Evolutionary conservation across 2,329 filamentous ascomycete genomes (phyloP).

Genomic region (Juglanconis juglandina): DNA sequence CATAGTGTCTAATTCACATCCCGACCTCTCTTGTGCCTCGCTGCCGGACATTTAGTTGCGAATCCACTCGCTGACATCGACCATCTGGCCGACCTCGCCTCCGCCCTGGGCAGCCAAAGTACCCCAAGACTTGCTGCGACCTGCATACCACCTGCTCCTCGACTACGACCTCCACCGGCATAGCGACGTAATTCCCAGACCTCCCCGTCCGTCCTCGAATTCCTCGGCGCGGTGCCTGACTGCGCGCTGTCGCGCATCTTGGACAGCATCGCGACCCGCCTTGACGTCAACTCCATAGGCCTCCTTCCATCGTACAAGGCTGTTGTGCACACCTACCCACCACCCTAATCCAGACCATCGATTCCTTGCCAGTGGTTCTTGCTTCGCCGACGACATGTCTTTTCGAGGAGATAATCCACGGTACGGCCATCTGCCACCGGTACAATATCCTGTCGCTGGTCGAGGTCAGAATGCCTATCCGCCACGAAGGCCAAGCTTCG

Average conservation of each 20-base stretch:
- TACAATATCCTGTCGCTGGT: constrained; percentile 56
- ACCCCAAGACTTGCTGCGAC: background rate
- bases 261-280: background rate
- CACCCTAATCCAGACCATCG: background rate
- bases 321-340: background rate
- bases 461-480: constrained; percentile 39
- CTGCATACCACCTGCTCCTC: background rate
- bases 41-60: background rate
- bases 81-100: background rate
- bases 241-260: background rate
- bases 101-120: background rate
- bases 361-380: background rate
- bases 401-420: constrained; percentile 61
- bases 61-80: background rate
- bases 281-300: constrained; percentile 2
- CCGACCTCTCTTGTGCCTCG: background rate
- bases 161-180: background rate
- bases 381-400: constrained; percentile 47
- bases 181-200: background rate
- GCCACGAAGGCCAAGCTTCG: constrained; percentile 65
- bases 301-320: background rate
- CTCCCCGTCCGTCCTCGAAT: background rate
- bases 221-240: background rate
- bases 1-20: background rate
- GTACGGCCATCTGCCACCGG: constrained; percentile 65